Evolutionary conservation across 2,329 filamentous ascomycete species (phyloP), one percentile per base, ranked within the genome.

Genomic region (Pseudocercospora vitis): DNA sequence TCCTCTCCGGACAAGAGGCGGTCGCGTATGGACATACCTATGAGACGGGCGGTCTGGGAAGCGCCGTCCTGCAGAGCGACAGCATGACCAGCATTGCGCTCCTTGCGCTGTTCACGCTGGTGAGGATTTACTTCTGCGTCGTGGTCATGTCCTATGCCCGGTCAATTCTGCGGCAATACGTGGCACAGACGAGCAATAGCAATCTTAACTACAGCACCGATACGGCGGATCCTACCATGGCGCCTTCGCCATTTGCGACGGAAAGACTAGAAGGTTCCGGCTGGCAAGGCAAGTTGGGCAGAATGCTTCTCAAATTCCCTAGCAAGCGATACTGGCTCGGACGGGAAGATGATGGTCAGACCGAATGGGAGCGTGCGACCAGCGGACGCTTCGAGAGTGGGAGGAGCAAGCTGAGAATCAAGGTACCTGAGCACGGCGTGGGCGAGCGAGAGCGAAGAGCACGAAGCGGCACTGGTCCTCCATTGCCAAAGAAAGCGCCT

Each of bases 141-240:
- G 81, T 96, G 50, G 84, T 95, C 70, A 84, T 95, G 73, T 84
- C 89, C 5, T 94, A 88, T 70, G 89, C 91, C 3, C 83, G 89
- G 58, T 82, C 86, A 67, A 86, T 89, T 11, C 74, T 96, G 46
- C 81, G 88, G 55, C 84, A 85, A 62, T 83, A 89, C 68, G 78
- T 87, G 46, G 74, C 79, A 35, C 53, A 56, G 35, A 52, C 53
- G 31, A 56, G 49, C 45, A 44, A 50, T 28, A 52, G 49, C 65
- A 7, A 56, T 61, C 53, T 60, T 54, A 50, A 52, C 52, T 14
- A 35, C 24, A 76, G 75, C 71, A 73, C 48, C 65, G 55, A 75
- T 54, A 70, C 71, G 31, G 68, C 73, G 21, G 75, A 80, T 52
- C 56, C 65, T 2, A 65, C 61, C 12, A 73, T 78, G 48, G 79